phyloP scores from a whole-genome alignment of 2,329 filamentous ascomycete species.

The Coniochaeta ligniaria region DNA sequence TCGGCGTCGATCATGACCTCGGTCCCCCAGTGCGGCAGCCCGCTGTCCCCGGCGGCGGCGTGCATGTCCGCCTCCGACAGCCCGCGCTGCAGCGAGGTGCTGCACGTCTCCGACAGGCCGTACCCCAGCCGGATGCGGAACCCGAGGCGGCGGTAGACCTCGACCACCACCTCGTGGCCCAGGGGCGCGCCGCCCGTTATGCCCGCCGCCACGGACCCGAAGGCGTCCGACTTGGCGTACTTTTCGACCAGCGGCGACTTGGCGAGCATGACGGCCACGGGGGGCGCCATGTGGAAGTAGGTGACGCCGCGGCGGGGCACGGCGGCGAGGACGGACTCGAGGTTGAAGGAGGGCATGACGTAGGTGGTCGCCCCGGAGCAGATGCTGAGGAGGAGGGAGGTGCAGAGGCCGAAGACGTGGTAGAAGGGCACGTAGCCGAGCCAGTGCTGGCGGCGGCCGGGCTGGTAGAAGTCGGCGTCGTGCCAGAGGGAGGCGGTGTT shows the following conservation, averaged over 20 bases:
- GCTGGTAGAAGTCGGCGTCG: conserved; percentile 37
- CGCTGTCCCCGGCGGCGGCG: conserved; percentile 50
- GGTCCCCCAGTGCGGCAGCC: conserved; percentile 59
- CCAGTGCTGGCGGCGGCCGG: conserved; percentile 28
- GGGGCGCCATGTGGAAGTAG: conserved; percentile 59
- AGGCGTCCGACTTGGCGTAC: conserved; percentile 40
- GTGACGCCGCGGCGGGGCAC: conserved; percentile 59
- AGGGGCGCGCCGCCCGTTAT: conserved; percentile 60
- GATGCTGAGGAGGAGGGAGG: conserved; percentile 52
- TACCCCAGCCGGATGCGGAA: conserved; percentile 52
- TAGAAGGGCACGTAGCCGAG: conserved; percentile 67
- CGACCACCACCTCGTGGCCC: conserved; percentile 43
- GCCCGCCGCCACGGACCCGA: conserved; percentile 47
- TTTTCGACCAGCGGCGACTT: conserved; percentile 63
- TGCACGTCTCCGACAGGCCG: conserved; percentile 70
- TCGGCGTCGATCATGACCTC: conserved; percentile 57
- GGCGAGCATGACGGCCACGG: conserved; percentile 61
- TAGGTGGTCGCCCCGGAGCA: conserved; percentile 51
- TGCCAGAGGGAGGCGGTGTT: conserved; percentile 42
- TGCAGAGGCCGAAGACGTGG: conserved; percentile 51
- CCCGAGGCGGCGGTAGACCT: conserved; percentile 55
- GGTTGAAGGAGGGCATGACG: conserved; percentile 64
- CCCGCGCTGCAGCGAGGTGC: conserved; percentile 53
- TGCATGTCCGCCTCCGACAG: conserved; percentile 36
- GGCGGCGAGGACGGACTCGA: conserved; percentile 54